Evolutionary conservation across 2,329 filamentous ascomycete species (phyloP).

Genomic region (Stemphylium lycopersici): DNA sequence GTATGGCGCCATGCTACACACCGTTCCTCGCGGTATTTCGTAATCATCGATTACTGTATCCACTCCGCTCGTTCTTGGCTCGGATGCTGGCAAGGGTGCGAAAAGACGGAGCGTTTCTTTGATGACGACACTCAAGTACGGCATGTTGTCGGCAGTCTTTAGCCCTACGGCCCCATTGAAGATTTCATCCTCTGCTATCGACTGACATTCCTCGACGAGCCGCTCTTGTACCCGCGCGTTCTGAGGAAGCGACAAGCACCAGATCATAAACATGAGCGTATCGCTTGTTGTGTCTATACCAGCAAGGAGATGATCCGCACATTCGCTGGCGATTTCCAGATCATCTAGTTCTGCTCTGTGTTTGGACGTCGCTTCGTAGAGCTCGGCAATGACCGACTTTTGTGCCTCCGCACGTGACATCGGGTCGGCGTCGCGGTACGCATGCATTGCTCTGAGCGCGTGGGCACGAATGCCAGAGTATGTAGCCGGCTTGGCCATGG

Average conservation of each 20-base stretch:
- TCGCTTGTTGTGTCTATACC: slow-evolving; percentile 61
- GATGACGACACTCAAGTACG: slow-evolving; percentile 57
- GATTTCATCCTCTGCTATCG: slow-evolving; percentile 19
- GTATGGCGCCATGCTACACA: slow-evolving; percentile 50
- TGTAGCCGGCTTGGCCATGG: slow-evolving; percentile 58
- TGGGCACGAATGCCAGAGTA: slow-evolving; percentile 59
- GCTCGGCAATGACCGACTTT: slow-evolving; percentile 10
- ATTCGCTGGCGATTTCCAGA: slow-evolving; percentile 60
- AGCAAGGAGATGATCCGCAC: slow-evolving; percentile 60
- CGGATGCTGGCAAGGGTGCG: slow-evolving; percentile 58
- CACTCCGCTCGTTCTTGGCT: slow-evolving; percentile 53
- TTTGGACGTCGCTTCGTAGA: slow-evolving; percentile 11
- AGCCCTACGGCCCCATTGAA: slow-evolving; percentile 31
- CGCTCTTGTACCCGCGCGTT: slow-evolving; percentile 53
- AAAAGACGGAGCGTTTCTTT: slow-evolving; percentile 59
- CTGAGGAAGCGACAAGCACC: slow-evolving; percentile 47
- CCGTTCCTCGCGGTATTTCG: slow-evolving; percentile 41
- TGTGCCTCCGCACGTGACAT: neutral
- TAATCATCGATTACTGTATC: slow-evolving; percentile 49
- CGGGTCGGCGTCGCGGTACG: slow-evolving; percentile 13
- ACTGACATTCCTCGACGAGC: slow-evolving; percentile 52
- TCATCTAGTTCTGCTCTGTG: slow-evolving; percentile 40
- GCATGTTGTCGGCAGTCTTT: slow-evolving; percentile 48
- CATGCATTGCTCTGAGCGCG: slow-evolving; percentile 47
- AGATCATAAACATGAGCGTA: slow-evolving; percentile 50